Evolutionary conservation across 1,284 basidiomycete genomes (phyloP), one percentile per base, ranked within the genome.

Genomic region (Agaricales sp.): DNA sequence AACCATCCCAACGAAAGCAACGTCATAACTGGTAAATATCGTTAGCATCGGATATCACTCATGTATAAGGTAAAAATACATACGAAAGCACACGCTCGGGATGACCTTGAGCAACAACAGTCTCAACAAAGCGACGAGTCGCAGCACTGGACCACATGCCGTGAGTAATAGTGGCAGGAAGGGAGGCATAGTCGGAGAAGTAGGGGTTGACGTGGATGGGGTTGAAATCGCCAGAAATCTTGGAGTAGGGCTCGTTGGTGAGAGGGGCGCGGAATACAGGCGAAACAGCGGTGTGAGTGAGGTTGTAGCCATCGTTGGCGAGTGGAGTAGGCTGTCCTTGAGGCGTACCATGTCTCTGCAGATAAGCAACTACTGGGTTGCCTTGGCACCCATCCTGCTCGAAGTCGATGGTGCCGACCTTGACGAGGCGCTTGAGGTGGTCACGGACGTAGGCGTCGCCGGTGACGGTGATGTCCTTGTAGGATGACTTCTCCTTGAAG

Each of bases 181-280:
- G 82, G 18, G 85, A 80, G 13, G 95, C 94, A 58, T 90, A 92
- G 64, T 92, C 87, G 22, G 95, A 82, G 73, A 99, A 98, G 75
- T 98, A 98, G 0, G 95, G 96, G 69, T 99, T 98, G 68, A 96
- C 75, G 67, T 99, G 96, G 58, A 99, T 96, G n/a, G 90, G 87
- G 58, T 88, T 98, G 76, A 92, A 98, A 68, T 99, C 96, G 45
- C 95, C 94, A 2, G 95, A 98, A 52, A 94, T 81, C 65, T 87
- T 84, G 3, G 93, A 97, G 72, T 98, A 98, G 2, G 93, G 87
- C 68, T 96, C 83, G 65, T 99, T 98, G 49, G 90, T 90, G 39
- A 88, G 71, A 14, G 94, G 90, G 2, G 91, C 75, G 49, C 69
- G 79, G 71, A 90, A 92, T 1, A 73, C 65, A 12, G 81, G 80